Evolutionary conservation across 352 stramenopile species (phyloP), one percentile per base, ranked within the genome.

Genomic region (Globisporangium cederbergense): DNA sequence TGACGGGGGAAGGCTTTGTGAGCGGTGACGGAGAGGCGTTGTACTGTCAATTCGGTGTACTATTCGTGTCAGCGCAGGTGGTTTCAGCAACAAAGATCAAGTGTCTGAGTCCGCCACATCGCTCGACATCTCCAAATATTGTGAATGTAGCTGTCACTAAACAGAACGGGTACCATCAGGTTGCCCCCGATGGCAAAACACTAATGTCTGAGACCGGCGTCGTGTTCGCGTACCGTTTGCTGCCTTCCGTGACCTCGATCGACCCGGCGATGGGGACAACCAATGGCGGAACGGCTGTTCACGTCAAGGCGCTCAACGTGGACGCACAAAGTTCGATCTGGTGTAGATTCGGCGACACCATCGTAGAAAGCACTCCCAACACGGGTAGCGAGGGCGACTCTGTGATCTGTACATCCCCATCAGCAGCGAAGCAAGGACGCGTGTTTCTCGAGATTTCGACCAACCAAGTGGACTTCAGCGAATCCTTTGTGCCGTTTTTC

Each of bases 391-490:
- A 46, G 18, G 8, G 28, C 13, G 32, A 60, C 14, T 16, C 16
- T 9, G 42, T 83, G 1, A 30, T 43, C 6, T 88, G 76, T 14
- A 51, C 9, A 0, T 51, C 68, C 13, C 72, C 74, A 9, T 9
- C 54, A 0, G 30, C 75, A 13, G 34, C 34, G 34, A 18, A 36
- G 3, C 30, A 49, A 18, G 73, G 69, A 10, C 50, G 45, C 14
- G 70, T 74, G 36, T 58, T 64, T 25, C 50, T 85, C 7, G 75
- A 78, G 46, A 57, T 88, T 0, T 83, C 76, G 3, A 70, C 64
- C 5, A 88, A 88, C 50, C 58, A 70, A 34, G 58, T 63, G 7
- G 78, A 88, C 47, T 88, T 85, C 42, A 83, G 74, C 36, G 65
- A 78, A 0, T 77, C 74, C 13, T 53, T 28, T 0, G 5, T 72